Conservation (phyloP, 331 rosid genomes). For the Malus hybrid region DNA sequence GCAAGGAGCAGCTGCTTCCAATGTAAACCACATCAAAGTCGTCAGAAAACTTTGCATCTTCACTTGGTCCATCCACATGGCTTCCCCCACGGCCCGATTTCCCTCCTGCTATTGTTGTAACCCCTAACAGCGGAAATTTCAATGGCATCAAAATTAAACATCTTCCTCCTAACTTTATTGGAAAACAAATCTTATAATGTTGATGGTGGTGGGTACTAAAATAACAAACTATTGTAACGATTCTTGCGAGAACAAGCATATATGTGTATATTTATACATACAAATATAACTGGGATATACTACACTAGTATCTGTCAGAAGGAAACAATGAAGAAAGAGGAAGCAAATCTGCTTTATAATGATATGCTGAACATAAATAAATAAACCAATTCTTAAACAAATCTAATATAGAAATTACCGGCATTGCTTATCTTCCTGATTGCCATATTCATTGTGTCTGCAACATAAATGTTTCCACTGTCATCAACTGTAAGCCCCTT, state of each 20-base stretch:
- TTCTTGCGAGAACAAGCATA: neutral
- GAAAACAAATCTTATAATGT: neutral
- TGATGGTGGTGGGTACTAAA: neutral
- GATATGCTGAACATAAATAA: neutral
- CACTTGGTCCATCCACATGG: slow-evolving; percentile 94
- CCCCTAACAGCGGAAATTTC: slow-evolving; percentile 44
- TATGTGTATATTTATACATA: too few relatives aligned
- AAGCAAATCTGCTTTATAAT: neutral
- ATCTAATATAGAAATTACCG: slow-evolving; percentile 28
- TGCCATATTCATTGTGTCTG: slow-evolving; percentile 82
- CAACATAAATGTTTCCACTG: slow-evolving; percentile 81
- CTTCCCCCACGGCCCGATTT: slow-evolving; percentile 68
- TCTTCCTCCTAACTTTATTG: neutral
- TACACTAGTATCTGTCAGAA: neutral
- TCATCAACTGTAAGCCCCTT: slow-evolving; percentile 87
- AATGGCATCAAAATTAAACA: neutral
- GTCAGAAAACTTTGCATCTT: slow-evolving; percentile 80
- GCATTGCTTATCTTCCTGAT: slow-evolving; percentile 87
- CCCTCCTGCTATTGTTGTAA: slow-evolving; percentile 93
- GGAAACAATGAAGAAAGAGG: neutral
- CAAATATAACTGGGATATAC: neutral
- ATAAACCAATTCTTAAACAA: neutral
- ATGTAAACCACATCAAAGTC: slow-evolving; percentile 87
- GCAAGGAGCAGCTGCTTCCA: slow-evolving; percentile 89
- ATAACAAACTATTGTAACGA: neutral